Base-by-base conservation (phyloP, 2,329 filamentous ascomycete species). In the Penicillium sp. region DNA sequence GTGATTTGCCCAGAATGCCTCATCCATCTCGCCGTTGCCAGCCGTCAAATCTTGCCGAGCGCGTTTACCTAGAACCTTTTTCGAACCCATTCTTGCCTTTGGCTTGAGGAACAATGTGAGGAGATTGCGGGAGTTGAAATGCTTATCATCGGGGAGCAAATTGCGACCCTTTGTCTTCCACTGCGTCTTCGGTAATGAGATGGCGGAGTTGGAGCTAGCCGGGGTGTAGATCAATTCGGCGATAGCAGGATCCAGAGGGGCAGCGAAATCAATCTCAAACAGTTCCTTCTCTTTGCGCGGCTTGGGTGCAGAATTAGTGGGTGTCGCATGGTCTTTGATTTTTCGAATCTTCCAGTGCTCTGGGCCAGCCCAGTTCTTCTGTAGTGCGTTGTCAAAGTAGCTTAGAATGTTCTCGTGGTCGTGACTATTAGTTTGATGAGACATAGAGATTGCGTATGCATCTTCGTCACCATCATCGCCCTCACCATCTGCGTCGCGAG, bases 301-400 rank as follows among this genome's bases (percentile, higher is more conserved):
- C 56, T 84, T 64, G 69, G 80, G 61, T 62, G 73, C 67, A 4
- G 69, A 54, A 13, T 64, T 70, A 28, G 73, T 74, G 12, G 80
- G 76, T 8, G 80, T 75, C 7, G 82, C 78, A 69, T 91, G 76
- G 48, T 84, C 80, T 61, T 97, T 97, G 70, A 99, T 93, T 65
- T 90, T 89, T 55, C 88, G 82, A 65, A 99, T 97, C 59, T 92
- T 86, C 93, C 93, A 99, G 71, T 99, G 93, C 68, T 97, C 93
- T n/a, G 93, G 92, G 41, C 90, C 95, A 5, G 87, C 86, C 92
- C 93, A 99, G 64, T 96, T 96, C 79, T 95, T 97, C 67, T 93
- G 89, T 36, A 97, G 75, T 2, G 92, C 91, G 64, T 95, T 89
- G 68, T 99, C 93, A 65, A 99, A 99, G 74, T 97, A 99, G 64